A percentile compares a stretch with the other conserved stretches of the same genome.
Evolutionary conservation across 2,329 filamentous ascomycete genomes (phyloP).

Genomic region (Aureobasidium leucospermi): DNA sequence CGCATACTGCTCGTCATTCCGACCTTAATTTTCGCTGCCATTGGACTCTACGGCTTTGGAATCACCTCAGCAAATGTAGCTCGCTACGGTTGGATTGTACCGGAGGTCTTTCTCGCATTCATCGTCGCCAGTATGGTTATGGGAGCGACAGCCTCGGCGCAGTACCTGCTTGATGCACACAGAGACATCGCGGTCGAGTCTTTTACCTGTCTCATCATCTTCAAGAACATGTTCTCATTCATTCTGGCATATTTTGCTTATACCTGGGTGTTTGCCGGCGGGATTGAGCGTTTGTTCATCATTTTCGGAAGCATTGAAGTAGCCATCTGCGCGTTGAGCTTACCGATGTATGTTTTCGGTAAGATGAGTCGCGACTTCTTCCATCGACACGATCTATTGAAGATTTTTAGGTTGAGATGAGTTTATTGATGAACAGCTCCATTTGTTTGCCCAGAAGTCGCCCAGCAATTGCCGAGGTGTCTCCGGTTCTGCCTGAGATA

Average conservation of each 20-base stretch:
- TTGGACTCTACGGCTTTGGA: slow-evolving; percentile 79
- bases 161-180: slow-evolving; percentile 92
- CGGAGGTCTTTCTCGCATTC: slow-evolving; percentile 74
- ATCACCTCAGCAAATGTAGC: slow-evolving; percentile 56
- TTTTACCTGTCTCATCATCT: slow-evolving; percentile 83
- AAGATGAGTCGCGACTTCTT: slow-evolving; percentile 72
- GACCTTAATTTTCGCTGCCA: slow-evolving; percentile 68
- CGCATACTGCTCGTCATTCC: slow-evolving; percentile 75
- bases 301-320: slow-evolving; percentile 71
- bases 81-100: slow-evolving; percentile 62
- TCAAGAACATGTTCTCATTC: slow-evolving; percentile 93
- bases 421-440: background rate
- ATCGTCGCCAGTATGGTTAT: slow-evolving; percentile 88
- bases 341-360: slow-evolving; percentile 72
- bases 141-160: slow-evolving; percentile 73
- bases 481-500: too few species aligned
- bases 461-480: too few species aligned
- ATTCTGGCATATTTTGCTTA: slow-evolving; percentile 77
- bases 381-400: slow-evolving; percentile 64
- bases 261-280: slow-evolving; percentile 63
- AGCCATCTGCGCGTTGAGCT: slow-evolving; percentile 62
- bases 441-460: background rate
- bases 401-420: slow-evolving; percentile 35
- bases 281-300: slow-evolving; percentile 61
- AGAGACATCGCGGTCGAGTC: slow-evolving; percentile 78